Evolutionary conservation across 345 rosid genomes (phyloP).

Genomic region (Pistacia vera): DNA sequence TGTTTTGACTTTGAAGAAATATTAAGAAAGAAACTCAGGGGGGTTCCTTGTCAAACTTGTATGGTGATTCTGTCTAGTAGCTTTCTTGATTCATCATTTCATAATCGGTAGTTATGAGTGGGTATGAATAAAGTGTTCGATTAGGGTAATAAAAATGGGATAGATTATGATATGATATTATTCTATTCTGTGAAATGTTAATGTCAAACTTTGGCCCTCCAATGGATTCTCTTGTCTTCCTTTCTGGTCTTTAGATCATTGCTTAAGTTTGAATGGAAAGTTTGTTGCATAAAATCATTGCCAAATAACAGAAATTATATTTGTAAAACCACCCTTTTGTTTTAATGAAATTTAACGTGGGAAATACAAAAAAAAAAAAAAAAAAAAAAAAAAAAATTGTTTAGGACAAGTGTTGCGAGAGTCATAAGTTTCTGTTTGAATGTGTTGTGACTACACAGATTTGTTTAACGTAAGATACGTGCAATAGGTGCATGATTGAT

Average conservation of each 20-base stretch:
- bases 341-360: no score
- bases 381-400: neutral
- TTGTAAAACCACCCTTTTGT: no score
- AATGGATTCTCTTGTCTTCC: neutral
- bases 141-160: neutral
- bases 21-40: neutral
- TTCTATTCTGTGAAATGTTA: neutral
- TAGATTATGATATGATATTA: no score
- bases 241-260: neutral
- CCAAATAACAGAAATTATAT: no score
- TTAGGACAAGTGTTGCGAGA: no score
- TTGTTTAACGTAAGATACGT: no score
- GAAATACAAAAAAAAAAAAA: neutral
- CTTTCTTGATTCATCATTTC: conserved; percentile 30
- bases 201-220: neutral
- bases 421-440: no score
- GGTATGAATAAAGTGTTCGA: conserved; percentile 8
- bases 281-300: neutral
- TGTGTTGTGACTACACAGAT: no score
- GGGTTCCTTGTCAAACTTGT: no score
- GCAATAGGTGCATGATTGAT: no score
- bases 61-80: neutral
- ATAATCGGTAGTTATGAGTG: conserved; percentile 28
- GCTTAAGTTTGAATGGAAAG: neutral
- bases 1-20: conserved; percentile 46